Base-by-base conservation (phyloP, 768 basidiomycete species). In the Russula olivacea region DNA sequence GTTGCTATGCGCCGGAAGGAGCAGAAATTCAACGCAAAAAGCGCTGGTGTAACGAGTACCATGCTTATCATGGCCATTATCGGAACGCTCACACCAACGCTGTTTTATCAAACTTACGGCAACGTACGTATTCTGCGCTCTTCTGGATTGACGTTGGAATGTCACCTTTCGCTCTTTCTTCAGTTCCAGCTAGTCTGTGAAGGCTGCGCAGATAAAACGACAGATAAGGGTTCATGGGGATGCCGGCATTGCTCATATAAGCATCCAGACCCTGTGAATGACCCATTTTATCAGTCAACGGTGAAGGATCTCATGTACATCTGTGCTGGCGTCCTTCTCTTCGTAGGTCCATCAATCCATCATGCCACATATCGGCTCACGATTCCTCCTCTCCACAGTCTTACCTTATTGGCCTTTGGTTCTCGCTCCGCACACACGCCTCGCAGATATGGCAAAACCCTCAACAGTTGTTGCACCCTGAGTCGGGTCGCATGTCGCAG, bases 21-120 rank as follows among this genome's bases (percentile, higher is more conserved):
- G 74, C 93, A 95, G 72, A 91, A 86, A 68, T 99, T 99, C 79
- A 99, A 99, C 70, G 97, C 97, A n/a, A 98, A 93, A 78, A 93
- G 91, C 70, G 97, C 97, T 7, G 92, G 97, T 41, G 97, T 99
- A 17, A 99, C 97, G 0, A 97, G 94, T 72, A 97, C 97, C 79
- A 96, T 99, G 92, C 75, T 99, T 73, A 98, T 99, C 76, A 98
- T 98, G 96, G 97, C 97, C 14, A 92, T 99, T 73, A 96, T 99
- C 65, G 97, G 97, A 14, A 92, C 91, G 2, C 78, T 99, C 61
- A 85, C 93, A 0, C 97, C 97, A 2, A 98, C 97, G 0, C 72
- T 99, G 71, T 99, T 99, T 74, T 99, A 99, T 76, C 95, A 98
- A 74, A 94, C 89, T 11, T 99, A 96, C 73, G 97, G 97, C 56